These are phyloP conservation scores for fission yeast (Schizosaccharomyces pombe) DNA, from an alignment of 805 yeast genomes.

Conservation along the genomic window DNA sequence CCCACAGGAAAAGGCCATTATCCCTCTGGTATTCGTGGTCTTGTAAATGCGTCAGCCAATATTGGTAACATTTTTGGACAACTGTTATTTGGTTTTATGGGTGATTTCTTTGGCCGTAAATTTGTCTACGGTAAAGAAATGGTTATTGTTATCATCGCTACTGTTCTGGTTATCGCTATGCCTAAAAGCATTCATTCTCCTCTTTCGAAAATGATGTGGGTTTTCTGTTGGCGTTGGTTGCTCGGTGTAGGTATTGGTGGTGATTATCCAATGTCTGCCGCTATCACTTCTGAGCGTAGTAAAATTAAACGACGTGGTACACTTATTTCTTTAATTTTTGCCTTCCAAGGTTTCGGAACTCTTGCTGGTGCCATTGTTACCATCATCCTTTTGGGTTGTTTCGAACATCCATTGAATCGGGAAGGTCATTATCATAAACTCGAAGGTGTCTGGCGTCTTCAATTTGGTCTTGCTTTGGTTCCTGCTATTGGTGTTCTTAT, in stretches of 20 bases:
- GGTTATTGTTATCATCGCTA: slow-evolving; percentile 60
- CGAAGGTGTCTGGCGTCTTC: slow-evolving; percentile 71
- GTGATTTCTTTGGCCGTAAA: slow-evolving; percentile 69
- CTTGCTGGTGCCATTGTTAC: slow-evolving; percentile 70
- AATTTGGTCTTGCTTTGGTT: slow-evolving; percentile 72
- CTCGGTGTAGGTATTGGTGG: slow-evolving; percentile 97
- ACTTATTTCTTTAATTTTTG: slow-evolving; percentile 85
- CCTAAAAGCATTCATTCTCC: slow-evolving; percentile 14
- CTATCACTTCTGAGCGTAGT: slow-evolving; percentile 51
- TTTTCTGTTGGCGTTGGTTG: slow-evolving; percentile 36
- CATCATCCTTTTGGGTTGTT: slow-evolving; percentile 50
- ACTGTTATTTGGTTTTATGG: slow-evolving; percentile 57
- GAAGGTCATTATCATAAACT: slow-evolving; percentile 39
- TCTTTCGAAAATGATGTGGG: slow-evolving; percentile 47
- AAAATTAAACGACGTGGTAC: slow-evolving; percentile 77
- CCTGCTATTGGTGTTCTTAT: slow-evolving; percentile 67
- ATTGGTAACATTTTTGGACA: slow-evolving; percentile 90
- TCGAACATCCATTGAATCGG: slow-evolving; percentile 33
- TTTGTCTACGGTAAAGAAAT: slow-evolving; percentile 69
- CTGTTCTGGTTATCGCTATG: slow-evolving; percentile 19
- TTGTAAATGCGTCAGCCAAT: slow-evolving; percentile 70
- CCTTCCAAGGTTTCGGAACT: slow-evolving; percentile 95
- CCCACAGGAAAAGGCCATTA: not conserved
- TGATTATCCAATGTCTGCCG: slow-evolving; percentile 85
- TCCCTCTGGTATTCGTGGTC: slow-evolving; percentile 23